phyloP scores from a whole-genome alignment of 108 stramenopile species.

The Cyclotella atomus region DNA sequence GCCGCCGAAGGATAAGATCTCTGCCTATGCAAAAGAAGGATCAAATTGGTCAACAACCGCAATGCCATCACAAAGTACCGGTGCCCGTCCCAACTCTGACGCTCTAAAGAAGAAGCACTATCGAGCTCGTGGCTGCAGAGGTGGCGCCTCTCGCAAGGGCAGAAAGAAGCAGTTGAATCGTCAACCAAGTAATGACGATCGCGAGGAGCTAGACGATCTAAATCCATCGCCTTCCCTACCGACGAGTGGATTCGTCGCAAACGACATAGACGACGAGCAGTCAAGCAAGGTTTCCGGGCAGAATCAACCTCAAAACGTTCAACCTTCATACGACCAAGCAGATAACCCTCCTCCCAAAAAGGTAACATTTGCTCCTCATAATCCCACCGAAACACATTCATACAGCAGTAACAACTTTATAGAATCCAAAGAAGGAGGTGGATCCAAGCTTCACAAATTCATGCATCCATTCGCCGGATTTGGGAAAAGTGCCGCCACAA shows the following conservation, averaged over 20 bases:
- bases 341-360: not conserved
- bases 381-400: conserved; percentile 5
- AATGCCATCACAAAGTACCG: not conserved
- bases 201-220: conserved; percentile 26
- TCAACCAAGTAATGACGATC: not conserved
- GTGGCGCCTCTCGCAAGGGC: conserved; percentile 48
- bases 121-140: conserved; percentile 49
- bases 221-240: conserved; percentile 1
- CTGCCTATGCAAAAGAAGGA: conserved; percentile 9
- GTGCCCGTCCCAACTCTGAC: not conserved
- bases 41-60: not conserved
- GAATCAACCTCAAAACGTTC: too few relatives aligned
- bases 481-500: not conserved
- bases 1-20: conserved; percentile 23
- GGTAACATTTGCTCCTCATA: not conserved
- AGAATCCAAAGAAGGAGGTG: conserved; percentile 7
- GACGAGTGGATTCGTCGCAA: not conserved
- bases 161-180: conserved; percentile 26
- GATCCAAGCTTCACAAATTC: conserved; percentile 14
- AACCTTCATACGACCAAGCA: too few relatives aligned
- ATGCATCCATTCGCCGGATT: conserved; percentile 5
- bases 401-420: not conserved
- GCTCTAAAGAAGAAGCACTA: conserved; percentile 40
- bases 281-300: too few relatives aligned
- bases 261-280: not conserved